These are phyloP conservation scores for Pseudopithomyces maydicus DNA, from an alignment of 2,329 filamentous ascomycete species.

Conservation along the genomic window DNA sequence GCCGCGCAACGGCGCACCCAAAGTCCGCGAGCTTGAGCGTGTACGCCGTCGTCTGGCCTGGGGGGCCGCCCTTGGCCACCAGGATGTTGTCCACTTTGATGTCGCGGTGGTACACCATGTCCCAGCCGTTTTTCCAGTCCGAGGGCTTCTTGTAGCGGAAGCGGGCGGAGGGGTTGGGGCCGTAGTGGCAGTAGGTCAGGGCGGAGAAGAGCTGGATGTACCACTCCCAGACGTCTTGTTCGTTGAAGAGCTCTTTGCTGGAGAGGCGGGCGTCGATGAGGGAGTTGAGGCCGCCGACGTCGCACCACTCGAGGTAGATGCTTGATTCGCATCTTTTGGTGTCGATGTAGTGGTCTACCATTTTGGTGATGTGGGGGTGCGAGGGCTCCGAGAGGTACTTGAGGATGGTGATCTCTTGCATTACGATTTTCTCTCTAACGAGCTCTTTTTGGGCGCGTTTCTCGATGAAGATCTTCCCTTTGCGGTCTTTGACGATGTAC, in stretches of 20 bases:
- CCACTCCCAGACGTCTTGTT: slow-evolving; percentile 12
- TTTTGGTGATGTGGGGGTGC: slow-evolving; percentile 6
- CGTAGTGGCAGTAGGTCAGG: slow-evolving; percentile 12
- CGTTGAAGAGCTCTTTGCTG: slow-evolving; percentile 1
- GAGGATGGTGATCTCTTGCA: slow-evolving; percentile 3
- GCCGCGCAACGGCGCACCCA: slow-evolving; percentile 7
- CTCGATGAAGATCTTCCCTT: slow-evolving; percentile 3
- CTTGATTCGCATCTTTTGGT: not conserved
- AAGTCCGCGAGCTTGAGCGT: slow-evolving; percentile 11
- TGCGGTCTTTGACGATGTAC: slow-evolving; percentile 4
- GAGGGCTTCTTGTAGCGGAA: not conserved
- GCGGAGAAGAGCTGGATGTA: slow-evolving; percentile 13
- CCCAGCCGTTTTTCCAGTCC: not conserved
- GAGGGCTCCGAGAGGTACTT: slow-evolving; percentile 2
- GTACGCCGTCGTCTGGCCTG: slow-evolving; percentile 5
- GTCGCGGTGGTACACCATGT: slow-evolving; percentile 11
- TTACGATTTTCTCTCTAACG: not conserved
- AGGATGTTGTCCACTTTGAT: slow-evolving; percentile 13
- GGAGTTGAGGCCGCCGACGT: not conserved
- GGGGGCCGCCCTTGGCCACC: not conserved
- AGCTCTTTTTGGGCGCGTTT: not conserved
- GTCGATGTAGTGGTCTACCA: slow-evolving; percentile 13
- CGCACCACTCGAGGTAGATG: slow-evolving; percentile 6
- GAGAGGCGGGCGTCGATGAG: not conserved
- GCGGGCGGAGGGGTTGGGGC: not conserved